Evolutionary conservation across 345 rosid species (phyloP), one percentile per base, ranked within the genome.

Genomic region (Durio zibethinus): DNA sequence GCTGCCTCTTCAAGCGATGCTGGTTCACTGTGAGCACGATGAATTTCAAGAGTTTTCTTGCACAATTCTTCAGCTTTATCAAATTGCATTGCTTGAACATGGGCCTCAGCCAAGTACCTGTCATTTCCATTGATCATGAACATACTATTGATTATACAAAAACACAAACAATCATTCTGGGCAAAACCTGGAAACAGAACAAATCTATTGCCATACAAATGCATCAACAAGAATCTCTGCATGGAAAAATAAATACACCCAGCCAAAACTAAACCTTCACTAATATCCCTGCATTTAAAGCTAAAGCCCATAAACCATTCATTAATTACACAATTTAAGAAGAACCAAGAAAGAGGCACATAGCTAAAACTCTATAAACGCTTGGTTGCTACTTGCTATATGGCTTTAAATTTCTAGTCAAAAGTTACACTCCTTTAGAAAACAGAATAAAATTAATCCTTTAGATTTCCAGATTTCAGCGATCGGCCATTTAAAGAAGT

Each of bases 21-120:
- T 1, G 99, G 97, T 81, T 95, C 98, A n/a, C 99, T 95, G 77
- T 95, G 99, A 0, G 90, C 96, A 53, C 93, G 90, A 78, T 95
- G 99, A 81, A 95, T 95, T 76, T 95, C 98, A 35, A 95, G 89
- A 74, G 98, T 95, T 78, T 82, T 93, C 87, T 90, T 89, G 85
- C 94, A 88, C 77, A 95, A 79, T 56, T 95, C 99, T 84, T 91
- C 98, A 1, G 99, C 99, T 87, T 90, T 91, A 76, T 90, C 93
- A 80, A 95, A 95, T 80, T 93, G 95, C 99, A 95, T 91, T 72
- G 98, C 99, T 69, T 95, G 99, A 78, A 95, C 99, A 79, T 90
- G 93, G 16, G 98, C 99, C 88, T 95, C 99, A 5, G 98, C 94
- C 63, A 95, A 85, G 83, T 93, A 95, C 87, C 99, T 95, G 87